Percentiles rank a stretch among this genome's conserved stretches.
These are phyloP conservation scores for Cryptococcus floricola DNA, from an alignment of 1,284 basidiomycete species.

Conservation along the genomic window DNA sequence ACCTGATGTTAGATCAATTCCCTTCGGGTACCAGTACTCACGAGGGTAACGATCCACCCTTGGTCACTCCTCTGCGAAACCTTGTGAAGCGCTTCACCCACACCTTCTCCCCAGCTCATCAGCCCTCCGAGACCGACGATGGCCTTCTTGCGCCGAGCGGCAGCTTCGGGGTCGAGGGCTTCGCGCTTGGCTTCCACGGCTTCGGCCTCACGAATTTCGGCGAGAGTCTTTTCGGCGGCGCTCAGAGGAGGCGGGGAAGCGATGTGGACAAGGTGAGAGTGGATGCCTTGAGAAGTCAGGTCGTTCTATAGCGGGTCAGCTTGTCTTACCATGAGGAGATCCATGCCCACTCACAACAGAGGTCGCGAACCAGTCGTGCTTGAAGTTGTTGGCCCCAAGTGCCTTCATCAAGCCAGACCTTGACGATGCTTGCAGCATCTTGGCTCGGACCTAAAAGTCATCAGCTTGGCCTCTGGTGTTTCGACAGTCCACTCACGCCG, in stretches of 20 bases:
- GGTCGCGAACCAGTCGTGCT: conserved; percentile 76
- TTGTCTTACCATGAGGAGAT: not conserved
- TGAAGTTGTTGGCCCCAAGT: conserved; percentile 71
- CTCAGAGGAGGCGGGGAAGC: conserved; percentile 75
- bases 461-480: not conserved
- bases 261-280: conserved; percentile 67
- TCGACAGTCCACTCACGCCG: conserved; percentile 28
- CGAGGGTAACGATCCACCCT: conserved; percentile 61
- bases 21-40: conserved; percentile 45
- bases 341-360: conserved; percentile 57
- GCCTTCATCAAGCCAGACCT: conserved; percentile 67
- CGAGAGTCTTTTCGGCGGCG: conserved; percentile 72
- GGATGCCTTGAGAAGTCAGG: conserved; percentile 57
- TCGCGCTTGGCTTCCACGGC: conserved; percentile 44
- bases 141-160: conserved; percentile 33
- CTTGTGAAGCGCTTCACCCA: conserved; percentile 60
- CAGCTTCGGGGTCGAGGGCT: conserved; percentile 37
- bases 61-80: conserved; percentile 55
- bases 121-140: conserved; percentile 43
- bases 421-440: conserved; percentile 92
- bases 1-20: not conserved
- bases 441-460: conserved; percentile 38
- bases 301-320: conserved; percentile 33
- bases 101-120: conserved; percentile 62
- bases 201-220: conserved; percentile 69